Percentiles rank a stretch among this genome's conserved stretches.
These are phyloP conservation scores for Saccharomycopsis selenospora DNA, from an alignment of 805 yeast species.

Conservation along the genomic window DNA sequence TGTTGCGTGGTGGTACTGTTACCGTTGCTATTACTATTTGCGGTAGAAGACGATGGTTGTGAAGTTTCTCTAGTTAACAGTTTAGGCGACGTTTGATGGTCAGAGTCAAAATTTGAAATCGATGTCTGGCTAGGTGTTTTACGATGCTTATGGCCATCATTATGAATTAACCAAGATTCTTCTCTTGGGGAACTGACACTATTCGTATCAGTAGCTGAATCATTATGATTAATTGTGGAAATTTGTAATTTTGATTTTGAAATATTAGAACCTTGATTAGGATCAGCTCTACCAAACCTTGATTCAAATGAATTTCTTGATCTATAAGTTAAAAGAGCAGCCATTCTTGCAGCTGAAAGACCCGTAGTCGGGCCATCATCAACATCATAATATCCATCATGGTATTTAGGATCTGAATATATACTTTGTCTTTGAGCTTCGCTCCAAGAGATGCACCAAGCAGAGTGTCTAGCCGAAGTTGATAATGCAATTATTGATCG, in stretches of 20 bases:
- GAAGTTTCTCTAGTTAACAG: constrained; percentile 11
- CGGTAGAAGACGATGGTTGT: constrained; percentile 27
- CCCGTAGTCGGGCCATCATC: constrained; percentile 83
- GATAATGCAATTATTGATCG: constrained; percentile 74
- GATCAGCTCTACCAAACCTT: constrained; percentile 80
- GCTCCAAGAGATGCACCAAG: constrained; percentile 99
- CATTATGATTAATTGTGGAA: background rate
- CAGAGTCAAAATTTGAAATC: background rate
- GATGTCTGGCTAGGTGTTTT: constrained; percentile 20
- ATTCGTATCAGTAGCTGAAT: constrained; percentile 22
- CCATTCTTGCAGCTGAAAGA: constrained; percentile 94
- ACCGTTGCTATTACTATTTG: constrained; percentile 24
- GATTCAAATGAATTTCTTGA: constrained; percentile 87
- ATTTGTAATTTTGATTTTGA: constrained; percentile 12
- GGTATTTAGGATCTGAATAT: constrained; percentile 88
- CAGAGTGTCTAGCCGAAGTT: constrained; percentile 89
- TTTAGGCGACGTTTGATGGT: background rate
- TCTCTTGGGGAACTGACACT: constrained; percentile 46
- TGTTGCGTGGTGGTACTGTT: no score
- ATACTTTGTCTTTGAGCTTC: constrained; percentile 97
- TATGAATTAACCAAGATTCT: constrained; percentile 78
- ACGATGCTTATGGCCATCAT: constrained; percentile 59
- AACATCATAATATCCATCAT: constrained; percentile 77
- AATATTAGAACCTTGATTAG: constrained; percentile 33
- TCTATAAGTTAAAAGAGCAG: constrained; percentile 88